phyloP scores from a whole-genome alignment of 2,329 filamentous ascomycete species.

The Claviceps capensis region DNA sequence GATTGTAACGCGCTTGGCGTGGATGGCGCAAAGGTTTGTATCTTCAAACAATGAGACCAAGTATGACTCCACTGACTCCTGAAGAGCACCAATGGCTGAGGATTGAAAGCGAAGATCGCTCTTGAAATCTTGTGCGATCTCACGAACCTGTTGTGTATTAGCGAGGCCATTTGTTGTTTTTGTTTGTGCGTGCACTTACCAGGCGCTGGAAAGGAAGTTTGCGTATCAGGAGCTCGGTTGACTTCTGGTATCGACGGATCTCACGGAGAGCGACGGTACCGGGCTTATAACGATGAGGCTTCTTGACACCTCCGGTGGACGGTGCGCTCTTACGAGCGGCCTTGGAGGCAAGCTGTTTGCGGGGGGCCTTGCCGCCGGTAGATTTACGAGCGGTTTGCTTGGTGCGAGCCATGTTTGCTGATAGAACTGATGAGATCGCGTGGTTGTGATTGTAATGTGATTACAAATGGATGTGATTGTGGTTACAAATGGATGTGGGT shows the following conservation, averaged over 20 bases:
- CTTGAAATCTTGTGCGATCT: constrained; percentile 94
- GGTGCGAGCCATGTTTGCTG: constrained; percentile 45
- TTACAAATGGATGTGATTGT: constrained; percentile 5
- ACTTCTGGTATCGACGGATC: constrained; percentile 97
- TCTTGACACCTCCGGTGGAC: constrained; percentile 94
- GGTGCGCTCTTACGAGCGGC: constrained; percentile 93
- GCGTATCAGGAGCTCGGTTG: constrained; percentile 87
- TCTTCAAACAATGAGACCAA: constrained; percentile 97
- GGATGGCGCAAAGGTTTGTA: constrained; percentile 96
- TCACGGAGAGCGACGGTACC: constrained; percentile 95
- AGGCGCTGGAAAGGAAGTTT: constrained; percentile 97
- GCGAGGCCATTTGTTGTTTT: neutral
- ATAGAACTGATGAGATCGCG: constrained; percentile 15
- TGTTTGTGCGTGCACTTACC: constrained; percentile 31
- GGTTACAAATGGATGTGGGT: constrained; percentile 5
- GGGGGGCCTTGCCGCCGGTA: constrained; percentile 64
- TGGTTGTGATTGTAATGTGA: neutral
- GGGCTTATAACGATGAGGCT: constrained; percentile 82
- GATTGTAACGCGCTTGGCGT: constrained; percentile 98
- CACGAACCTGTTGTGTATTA: constrained; percentile 48
- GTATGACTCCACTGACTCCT: constrained; percentile 98
- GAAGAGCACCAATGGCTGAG: constrained; percentile 89
- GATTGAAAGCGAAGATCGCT: constrained; percentile 95
- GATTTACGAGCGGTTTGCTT: constrained; percentile 63
- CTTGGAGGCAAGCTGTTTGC: constrained; percentile 99